Base-by-base conservation (phyloP, 306 rosid species). In the Dalbergia cochinchinensis region DNA sequence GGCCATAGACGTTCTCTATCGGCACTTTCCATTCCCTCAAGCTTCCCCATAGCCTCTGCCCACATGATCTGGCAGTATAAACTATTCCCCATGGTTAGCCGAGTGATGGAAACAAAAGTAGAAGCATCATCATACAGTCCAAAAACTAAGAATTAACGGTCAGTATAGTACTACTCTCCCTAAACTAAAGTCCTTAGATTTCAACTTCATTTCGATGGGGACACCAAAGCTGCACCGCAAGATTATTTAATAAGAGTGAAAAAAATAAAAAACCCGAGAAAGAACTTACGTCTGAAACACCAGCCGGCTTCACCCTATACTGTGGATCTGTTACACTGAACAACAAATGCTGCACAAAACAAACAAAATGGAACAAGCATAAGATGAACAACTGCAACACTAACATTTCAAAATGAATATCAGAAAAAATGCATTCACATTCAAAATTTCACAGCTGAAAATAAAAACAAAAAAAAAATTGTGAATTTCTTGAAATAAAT, bases 41-140 rank as follows among this genome's bases (percentile, higher is more conserved):
- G 97, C 88, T 96, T 96, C 50, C 90, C 93, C 98, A 90, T 89
- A 19, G 99, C 99, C 90, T 96, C 99, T n/a, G 98, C 99, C 99
- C 99, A 96, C 98, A 96, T 93, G 77, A 93, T 93, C 99, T 96
- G 86, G 73, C 86, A 89, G 87, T 48, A 78, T 66, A 90, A 96
- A 91, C 96, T 88, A 90, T 80, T 86, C 83, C 78, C 84, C 79
- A 73, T 9, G 86, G 63, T 91, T 80, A 90, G 93, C 77, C 74
- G 16, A 19, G 39, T 48, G 48, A 34, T 26, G 14, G 10, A 35
- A 39, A 35, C 47, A 26, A 4, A 19, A 22, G 62, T 31, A 69
- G 61, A 77, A 82, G 63, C 67, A 11, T 26, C 67, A 11, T 26
- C 16, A 65, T 55, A 35, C 26, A 16, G 60, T 37, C 34, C 54